phyloP scores from a whole-genome alignment of 352 stramenopile species.

The Phytophthora pseudosyringae region DNA sequence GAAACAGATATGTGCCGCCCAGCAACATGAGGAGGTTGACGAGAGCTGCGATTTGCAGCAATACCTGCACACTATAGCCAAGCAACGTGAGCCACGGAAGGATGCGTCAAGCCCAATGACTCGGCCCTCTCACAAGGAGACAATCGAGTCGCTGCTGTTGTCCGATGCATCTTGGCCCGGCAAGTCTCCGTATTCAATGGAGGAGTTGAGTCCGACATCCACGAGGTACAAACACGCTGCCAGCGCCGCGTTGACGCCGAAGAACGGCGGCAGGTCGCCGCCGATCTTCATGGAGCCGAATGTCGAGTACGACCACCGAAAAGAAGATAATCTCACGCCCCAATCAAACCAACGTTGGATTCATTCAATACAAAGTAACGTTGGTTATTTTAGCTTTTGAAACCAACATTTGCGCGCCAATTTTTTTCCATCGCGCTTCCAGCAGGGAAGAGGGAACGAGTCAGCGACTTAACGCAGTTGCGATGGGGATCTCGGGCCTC shows the following conservation, averaged over 20 bases:
- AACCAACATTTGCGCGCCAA: slow-evolving; percentile 43
- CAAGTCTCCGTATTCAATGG: slow-evolving; percentile 67
- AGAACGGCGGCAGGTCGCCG: slow-evolving; percentile 37
- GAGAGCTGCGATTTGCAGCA: slow-evolving; percentile 66
- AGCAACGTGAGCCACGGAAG: background rate
- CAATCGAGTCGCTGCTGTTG: slow-evolving; percentile 47
- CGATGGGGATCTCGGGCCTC: slow-evolving; percentile 69
- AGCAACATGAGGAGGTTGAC: slow-evolving; percentile 68
- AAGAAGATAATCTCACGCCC: slow-evolving; percentile 8
- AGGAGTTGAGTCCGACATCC: slow-evolving; percentile 67
- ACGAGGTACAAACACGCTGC: slow-evolving; percentile 52
- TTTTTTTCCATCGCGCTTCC: slow-evolving; percentile 36
- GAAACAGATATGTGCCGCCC: slow-evolving; percentile 74
- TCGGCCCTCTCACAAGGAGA: slow-evolving; percentile 52
- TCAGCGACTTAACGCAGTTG: background rate
- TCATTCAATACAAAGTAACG: background rate
- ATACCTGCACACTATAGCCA: slow-evolving; percentile 53
- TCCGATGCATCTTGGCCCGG: slow-evolving; percentile 36
- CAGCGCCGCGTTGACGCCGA: slow-evolving; percentile 46
- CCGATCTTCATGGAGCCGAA: slow-evolving; percentile 20
- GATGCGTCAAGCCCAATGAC: background rate
- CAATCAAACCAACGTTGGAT: slow-evolving; percentile 5
- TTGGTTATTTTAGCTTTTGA: slow-evolving; percentile 28
- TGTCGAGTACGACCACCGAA: background rate
- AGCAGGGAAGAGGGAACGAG: slow-evolving; percentile 25